phyloP scores from a whole-genome alignment of 2,329 filamentous ascomycete genomes.

The Penicillium sp. region DNA sequence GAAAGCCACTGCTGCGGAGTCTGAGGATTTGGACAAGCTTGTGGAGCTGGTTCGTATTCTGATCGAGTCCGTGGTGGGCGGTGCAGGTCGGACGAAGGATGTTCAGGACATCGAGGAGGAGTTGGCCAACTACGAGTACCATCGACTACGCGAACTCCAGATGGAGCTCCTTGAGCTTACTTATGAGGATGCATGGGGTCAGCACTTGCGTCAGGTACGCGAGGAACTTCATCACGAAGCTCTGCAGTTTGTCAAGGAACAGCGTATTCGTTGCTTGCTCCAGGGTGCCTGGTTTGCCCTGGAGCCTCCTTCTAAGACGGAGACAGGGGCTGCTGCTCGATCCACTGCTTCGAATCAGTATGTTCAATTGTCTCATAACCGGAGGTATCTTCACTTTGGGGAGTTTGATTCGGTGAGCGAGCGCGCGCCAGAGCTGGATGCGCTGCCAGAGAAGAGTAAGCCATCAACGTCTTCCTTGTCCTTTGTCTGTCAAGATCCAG shows the following conservation, averaged over 20 bases:
- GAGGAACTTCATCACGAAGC: slow-evolving; percentile 90
- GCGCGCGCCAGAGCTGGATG: slow-evolving; percentile 71
- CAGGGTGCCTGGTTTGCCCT: slow-evolving; percentile 84
- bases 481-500: neutral
- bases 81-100: slow-evolving; percentile 78
- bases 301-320: slow-evolving; percentile 55
- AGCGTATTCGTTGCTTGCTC: slow-evolving; percentile 85
- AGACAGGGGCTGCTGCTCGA: slow-evolving; percentile 49
- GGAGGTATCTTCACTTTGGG: slow-evolving; percentile 85
- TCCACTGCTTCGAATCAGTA: slow-evolving; percentile 71
- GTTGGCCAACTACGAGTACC: slow-evolving; percentile 78
- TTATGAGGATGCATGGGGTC: slow-evolving; percentile 93
- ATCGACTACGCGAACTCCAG: slow-evolving; percentile 78
- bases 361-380: slow-evolving; percentile 86
- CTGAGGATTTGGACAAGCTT: slow-evolving; percentile 91
- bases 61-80: slow-evolving; percentile 84
- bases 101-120: slow-evolving; percentile 88
- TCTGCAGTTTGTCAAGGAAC: slow-evolving; percentile 94
- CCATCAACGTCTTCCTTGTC: slow-evolving; percentile 9
- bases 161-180: slow-evolving; percentile 90
- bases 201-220: slow-evolving; percentile 84
- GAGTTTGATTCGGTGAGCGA: slow-evolving; percentile 72
- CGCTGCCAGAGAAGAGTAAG: slow-evolving; percentile 72
- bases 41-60: slow-evolving; percentile 88
- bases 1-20: slow-evolving; percentile 83